Conservation (phyloP, 2,329 filamentous ascomycete genomes). For the Nemania sp. region DNA sequence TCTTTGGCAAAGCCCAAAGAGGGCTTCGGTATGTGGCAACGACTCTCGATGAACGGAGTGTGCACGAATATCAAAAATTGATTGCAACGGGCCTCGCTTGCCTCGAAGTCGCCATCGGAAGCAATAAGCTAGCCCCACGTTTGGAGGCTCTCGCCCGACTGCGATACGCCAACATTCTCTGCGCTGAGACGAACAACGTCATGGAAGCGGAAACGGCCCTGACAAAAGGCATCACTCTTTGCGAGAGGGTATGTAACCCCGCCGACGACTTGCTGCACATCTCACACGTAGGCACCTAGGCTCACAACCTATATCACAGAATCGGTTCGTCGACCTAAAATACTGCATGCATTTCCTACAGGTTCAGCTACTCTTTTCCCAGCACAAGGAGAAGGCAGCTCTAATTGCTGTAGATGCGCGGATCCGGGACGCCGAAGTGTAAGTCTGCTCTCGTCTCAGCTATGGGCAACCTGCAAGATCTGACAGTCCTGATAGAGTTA, state of each 20-base stretch:
- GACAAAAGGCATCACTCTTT: conserved; percentile 71
- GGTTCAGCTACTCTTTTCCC: conserved; percentile 67
- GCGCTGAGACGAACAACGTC: conserved; percentile 76
- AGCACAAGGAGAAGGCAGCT: conserved; percentile 72
- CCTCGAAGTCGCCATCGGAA: conserved; percentile 70
- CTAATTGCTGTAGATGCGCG: conserved; percentile 72
- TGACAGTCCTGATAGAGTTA: conserved; percentile 48
- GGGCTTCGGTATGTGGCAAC: conserved; percentile 55
- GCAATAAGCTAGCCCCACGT: conserved; percentile 63
- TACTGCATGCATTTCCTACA: conserved; percentile 78
- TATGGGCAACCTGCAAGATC: conserved; percentile 9
- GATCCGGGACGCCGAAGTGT: conserved; percentile 70
- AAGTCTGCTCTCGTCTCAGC: conserved; percentile 38
- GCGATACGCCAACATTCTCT: conserved; percentile 71
- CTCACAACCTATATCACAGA: conserved; percentile 44
- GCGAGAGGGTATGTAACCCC: conserved; percentile 59
- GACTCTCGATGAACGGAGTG: conserved; percentile 53
- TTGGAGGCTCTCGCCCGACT: conserved; percentile 71
- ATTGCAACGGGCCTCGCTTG: conserved; percentile 75
- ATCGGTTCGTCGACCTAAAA: conserved; percentile 68
- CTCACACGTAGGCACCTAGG: conserved; percentile 2
- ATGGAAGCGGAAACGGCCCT: conserved; percentile 74
- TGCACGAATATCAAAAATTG: conserved; percentile 72
- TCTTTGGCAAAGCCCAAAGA: conserved; percentile 67
- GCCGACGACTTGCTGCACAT: neutral